Conservation (phyloP, 2,329 filamentous ascomycete genomes). For the Sporothrix inflata region DNA sequence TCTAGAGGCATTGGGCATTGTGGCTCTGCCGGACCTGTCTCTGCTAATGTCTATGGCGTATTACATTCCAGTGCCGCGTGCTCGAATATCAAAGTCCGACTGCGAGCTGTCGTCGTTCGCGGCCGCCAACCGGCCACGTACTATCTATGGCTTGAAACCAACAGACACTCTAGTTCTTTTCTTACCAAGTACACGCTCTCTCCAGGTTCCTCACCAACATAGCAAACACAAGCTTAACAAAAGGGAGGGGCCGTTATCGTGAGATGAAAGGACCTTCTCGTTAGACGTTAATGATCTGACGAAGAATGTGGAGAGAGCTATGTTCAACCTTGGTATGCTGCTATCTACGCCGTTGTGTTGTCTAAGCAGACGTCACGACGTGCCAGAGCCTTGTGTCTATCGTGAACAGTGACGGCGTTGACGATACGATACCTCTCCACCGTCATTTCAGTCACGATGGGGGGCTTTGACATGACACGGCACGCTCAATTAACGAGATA, state of each 20-base stretch:
- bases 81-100: not conserved
- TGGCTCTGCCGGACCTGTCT: not conserved
- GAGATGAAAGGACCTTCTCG: conserved; percentile 7
- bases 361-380: not conserved
- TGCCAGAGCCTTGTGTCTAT: not conserved
- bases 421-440: not conserved
- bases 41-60: not conserved
- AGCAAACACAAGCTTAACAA: not conserved
- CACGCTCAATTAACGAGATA: not conserved
- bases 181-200: too few species aligned
- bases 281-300: not conserved
- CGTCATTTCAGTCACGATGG: not conserved
- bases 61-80: conserved; percentile 9
- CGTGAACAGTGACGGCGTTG: not conserved
- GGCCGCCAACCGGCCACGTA: too few species aligned
- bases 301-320: conserved; percentile 2
- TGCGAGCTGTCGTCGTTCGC: not conserved
- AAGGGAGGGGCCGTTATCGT: not conserved
- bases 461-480: too few species aligned
- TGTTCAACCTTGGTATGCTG: not conserved
- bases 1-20: not conserved
- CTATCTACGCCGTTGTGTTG: not conserved
- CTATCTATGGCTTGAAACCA: not conserved
- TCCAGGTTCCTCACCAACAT: not conserved
- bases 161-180: not conserved